Conservation (phyloP, 257 asterid species). For the Nicotiana undulata region DNA sequence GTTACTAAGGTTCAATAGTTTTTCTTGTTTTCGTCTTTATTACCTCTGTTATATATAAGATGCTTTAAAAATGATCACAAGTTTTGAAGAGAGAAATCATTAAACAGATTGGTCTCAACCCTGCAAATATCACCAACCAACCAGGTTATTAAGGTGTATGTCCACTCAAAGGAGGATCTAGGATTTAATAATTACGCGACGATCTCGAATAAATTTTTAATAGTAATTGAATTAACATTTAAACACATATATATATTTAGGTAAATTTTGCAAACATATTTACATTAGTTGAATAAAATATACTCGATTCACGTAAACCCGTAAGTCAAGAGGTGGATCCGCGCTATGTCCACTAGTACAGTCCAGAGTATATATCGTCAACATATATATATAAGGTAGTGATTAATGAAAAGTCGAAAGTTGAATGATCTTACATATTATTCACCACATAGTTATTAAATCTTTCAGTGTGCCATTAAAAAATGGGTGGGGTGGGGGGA, state of each 20-base stretch:
- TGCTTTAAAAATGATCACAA: neutral
- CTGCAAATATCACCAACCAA: constrained; percentile 6
- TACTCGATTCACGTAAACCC: too few relatives aligned
- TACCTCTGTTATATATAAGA: neutral
- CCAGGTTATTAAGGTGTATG: neutral
- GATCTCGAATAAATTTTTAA: too few relatives aligned
- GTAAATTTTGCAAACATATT: too few relatives aligned
- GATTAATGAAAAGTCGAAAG: neutral
- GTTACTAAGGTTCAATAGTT: neutral
- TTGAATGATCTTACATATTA: constrained; percentile 2
- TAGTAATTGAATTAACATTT: too few relatives aligned
- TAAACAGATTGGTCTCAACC: constrained; percentile 2
- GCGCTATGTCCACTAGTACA: neutral
- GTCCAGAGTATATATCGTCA: neutral
- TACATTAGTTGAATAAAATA: too few relatives aligned
- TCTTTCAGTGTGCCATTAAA: neutral
- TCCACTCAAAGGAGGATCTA: too few relatives aligned
- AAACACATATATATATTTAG: too few relatives aligned
- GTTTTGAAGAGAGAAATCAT: neutral
- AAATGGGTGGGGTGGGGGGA: neutral
- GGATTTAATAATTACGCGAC: too few relatives aligned
- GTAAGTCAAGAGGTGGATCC: too few relatives aligned
- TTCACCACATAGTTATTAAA: neutral
- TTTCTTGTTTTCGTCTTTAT: neutral
- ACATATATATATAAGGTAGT: neutral